Base-by-base conservation (phyloP, 345 rosid genomes). In the Pistacia integerrima region DNA sequence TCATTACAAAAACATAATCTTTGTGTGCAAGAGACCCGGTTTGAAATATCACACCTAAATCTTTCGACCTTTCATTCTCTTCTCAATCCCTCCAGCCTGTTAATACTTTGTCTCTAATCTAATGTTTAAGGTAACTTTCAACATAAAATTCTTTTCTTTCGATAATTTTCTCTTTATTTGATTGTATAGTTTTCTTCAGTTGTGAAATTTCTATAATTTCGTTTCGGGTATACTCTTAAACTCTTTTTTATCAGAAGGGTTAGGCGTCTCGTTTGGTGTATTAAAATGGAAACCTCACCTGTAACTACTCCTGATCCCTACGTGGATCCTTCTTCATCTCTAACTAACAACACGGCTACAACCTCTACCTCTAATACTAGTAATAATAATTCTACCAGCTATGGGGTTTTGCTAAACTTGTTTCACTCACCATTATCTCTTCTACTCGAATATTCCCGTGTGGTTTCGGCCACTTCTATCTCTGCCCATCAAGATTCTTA, bases 361-460 rank as follows among this genome's bases (percentile, higher is more conserved):
- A 20, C 12, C 44, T 38, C 69, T 33, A 54, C 52, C n/a, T 4
- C 61, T 65, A 17, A 14, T 25, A 10, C 33, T 16, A 20, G 80
- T 64, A 33, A 59, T n/a, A 18, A 41, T n/a, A 22, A 41, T 72
- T 33, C 49, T 7, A 79, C 79, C 70, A 76, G 77, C 13, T 75
- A 79, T 62, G 85, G 83, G 20, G 52, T 78, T 33, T 73, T 70
- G 54, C 70, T 83, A 57, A 79, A 67, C 69, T 77, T 83, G 62
- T 74, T 83, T 4, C 79, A 54, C 70, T 78, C 86, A 41, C 82
- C 85, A 1, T 58, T 86, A 20, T 77, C 85, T 5, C 41, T 73
- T 41, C 69, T 86, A 12, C 79, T 81, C 61, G 87, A 86, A 63
- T 83, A 77, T 72, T 83, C 84, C 1, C 85, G 85, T 65, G 69